Base-by-base conservation (phyloP, 2,329 filamentous ascomycete species). In the Zalaria sp. region DNA sequence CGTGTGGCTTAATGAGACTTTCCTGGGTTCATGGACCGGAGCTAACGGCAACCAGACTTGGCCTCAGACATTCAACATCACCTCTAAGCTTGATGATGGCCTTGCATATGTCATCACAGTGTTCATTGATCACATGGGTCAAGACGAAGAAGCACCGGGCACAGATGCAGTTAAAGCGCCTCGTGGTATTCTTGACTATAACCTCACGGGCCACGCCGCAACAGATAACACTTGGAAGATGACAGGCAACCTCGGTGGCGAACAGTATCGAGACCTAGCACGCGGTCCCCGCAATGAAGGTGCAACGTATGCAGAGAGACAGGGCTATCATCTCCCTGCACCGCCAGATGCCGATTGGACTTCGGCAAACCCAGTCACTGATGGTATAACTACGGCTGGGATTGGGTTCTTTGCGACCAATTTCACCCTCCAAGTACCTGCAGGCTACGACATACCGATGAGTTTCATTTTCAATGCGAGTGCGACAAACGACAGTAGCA, bases 101-200 rank as follows among this genome's bases (percentile, higher is more conserved):
- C 52, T 49, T 0, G 56, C 63, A 0, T 73, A 74, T 43, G 54
- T 70, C 3, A 58, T 77, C 4, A 65, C 75, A 4, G 57, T 77
- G 3, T 60, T 77, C n/a, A 69, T 75, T 53, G 71, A 79, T 49
- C 69, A 78, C 56, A 73, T 70, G 5, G 75, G 75, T 5, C 72
- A 78, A 50, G 73, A 77, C 38, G 62, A 73, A 25, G 68, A 66
- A 0, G 61, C 61, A 1, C 56, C 59, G 10, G 48, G 48, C 1
- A 59, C 72, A 67, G 64, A 60, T 0, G 68, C 69, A 4, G 58
- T 65, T 4, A 63, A 68, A 8, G 18, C 18, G 18, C 63, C 68
- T 6, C 58, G 71, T 35, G 72, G 73, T 3, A 73, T 76, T 46
- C 61, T 63, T 36, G 67, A 68, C 18, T 71, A 70, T 1, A 68